Conservation (phyloP, 2,329 filamentous ascomycete genomes). For the Fusarium mundagurra region DNA sequence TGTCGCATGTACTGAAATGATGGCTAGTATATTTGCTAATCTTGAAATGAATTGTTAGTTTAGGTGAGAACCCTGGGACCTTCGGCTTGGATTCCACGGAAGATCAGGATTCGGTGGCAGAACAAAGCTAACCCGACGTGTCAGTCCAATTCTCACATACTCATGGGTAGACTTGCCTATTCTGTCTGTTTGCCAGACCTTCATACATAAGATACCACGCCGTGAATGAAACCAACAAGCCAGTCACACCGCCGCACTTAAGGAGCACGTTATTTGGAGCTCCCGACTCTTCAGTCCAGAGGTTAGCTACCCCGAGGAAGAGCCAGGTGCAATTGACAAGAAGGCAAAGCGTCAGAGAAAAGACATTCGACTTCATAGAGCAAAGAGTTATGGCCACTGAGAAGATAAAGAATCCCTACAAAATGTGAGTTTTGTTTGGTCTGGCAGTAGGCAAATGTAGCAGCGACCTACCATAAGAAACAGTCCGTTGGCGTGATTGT, state of each 20-base stretch:
- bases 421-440: not conserved
- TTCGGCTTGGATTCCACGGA: constrained; percentile 2
- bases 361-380: constrained; percentile 12
- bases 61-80: fast-evolving
- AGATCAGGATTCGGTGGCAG: constrained; percentile 1
- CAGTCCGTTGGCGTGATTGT: constrained; percentile 9
- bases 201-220: constrained; percentile 19
- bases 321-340: constrained; percentile 14
- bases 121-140: not conserved
- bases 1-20: fast-evolving
- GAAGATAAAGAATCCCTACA: constrained; percentile 12
- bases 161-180: not conserved
- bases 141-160: not conserved
- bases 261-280: not conserved
- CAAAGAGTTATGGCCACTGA: constrained; percentile 3
- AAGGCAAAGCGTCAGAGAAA: constrained; percentile 10
- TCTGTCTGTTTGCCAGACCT: constrained; percentile 5
- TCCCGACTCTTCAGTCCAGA: not conserved
- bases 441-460: fast-evolving
- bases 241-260: constrained; percentile 3
- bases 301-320: not conserved
- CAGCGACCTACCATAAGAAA: not conserved
- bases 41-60: fast-evolving
- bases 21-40: not conserved
- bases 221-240: not conserved